Conservation (phyloP, 352 stramenopile genomes). For the Hyaloperonospora brassicae region DNA sequence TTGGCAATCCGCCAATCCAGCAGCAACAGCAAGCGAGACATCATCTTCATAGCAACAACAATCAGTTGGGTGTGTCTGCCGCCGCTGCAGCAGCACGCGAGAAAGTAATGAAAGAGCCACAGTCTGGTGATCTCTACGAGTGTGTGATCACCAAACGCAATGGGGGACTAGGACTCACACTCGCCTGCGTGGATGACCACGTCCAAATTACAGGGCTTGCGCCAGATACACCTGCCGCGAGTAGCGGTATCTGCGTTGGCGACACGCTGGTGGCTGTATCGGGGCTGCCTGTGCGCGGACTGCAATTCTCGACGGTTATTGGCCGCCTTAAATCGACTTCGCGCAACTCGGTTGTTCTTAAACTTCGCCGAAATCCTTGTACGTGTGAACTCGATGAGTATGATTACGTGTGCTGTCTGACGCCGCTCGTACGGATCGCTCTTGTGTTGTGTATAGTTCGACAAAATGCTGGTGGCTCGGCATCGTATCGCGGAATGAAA, state of each 20-base stretch:
- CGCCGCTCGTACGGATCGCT: background rate
- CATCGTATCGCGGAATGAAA: slow-evolving; percentile 54
- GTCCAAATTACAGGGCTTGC: slow-evolving; percentile 75
- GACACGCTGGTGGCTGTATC: slow-evolving; percentile 66
- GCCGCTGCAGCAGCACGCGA: slow-evolving; percentile 41
- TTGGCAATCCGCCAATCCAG: slow-evolving; percentile 20
- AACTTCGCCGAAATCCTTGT: slow-evolving; percentile 75
- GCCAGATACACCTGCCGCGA: slow-evolving; percentile 59
- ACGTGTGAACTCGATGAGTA: slow-evolving; percentile 19
- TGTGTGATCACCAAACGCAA: slow-evolving; percentile 80
- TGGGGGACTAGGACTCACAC: slow-evolving; percentile 59
- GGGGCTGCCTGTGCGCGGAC: slow-evolving; percentile 56
- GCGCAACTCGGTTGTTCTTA: slow-evolving; percentile 72
- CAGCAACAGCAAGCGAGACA: slow-evolving; percentile 16
- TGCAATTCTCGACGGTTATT: slow-evolving; percentile 80
- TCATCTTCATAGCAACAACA: slow-evolving; percentile 27
- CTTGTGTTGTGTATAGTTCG: slow-evolving; percentile 34
- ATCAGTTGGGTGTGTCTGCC: slow-evolving; percentile 16
- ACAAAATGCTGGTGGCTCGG: slow-evolving; percentile 46
- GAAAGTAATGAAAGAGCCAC: slow-evolving; percentile 79
- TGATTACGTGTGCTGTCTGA: slow-evolving; percentile 9
- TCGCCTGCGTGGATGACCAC: slow-evolving; percentile 77
- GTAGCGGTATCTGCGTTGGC: slow-evolving; percentile 69
- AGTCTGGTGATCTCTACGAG: slow-evolving; percentile 77
- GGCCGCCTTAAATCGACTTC: slow-evolving; percentile 70